A percentile compares a stretch with the other conserved stretches of the same genome.
Evolutionary conservation across 2,329 filamentous ascomycete genomes (phyloP).

Genomic region (Cladosporium sp.): DNA sequence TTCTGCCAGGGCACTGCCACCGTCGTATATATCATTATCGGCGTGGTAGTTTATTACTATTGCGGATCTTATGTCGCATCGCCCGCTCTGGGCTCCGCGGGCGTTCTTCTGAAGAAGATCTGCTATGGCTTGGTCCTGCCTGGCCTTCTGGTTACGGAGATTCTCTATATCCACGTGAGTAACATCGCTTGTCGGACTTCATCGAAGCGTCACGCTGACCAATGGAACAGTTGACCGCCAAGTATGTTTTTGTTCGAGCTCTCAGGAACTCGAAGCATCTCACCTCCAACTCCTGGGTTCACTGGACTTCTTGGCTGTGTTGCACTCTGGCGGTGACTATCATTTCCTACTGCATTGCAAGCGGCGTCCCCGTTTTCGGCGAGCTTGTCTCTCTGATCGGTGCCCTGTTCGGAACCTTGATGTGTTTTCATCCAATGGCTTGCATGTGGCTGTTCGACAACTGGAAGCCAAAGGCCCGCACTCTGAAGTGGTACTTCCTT

Average conservation of each 20-base stretch:
- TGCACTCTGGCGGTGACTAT: constrained; percentile 37
- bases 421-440: constrained; percentile 39
- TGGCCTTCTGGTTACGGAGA: constrained; percentile 22
- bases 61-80: constrained; percentile 44
- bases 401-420: constrained; percentile 38
- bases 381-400: constrained; percentile 46
- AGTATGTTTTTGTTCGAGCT: constrained; percentile 24
- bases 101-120: constrained; percentile 38
- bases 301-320: constrained; percentile 18
- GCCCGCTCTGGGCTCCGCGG: constrained; percentile 43
- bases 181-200: too few relatives aligned
- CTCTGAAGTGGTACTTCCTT: constrained; percentile 29
- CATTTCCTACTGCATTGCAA: constrained; percentile 44
- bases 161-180: constrained; percentile 19
- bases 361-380: constrained; percentile 45
- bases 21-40: constrained; percentile 33
- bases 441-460: constrained; percentile 46
- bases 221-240: constrained; percentile 17
- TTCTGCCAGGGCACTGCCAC: constrained; percentile 22
- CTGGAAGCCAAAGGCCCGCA: constrained; percentile 29
- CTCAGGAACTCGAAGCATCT: constrained; percentile 23
- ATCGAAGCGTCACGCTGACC: neutral
- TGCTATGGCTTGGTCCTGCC: constrained; percentile 35
- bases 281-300: constrained; percentile 14
- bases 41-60: constrained; percentile 41